Percentiles rank a stretch among this genome's conserved stretches.
These are phyloP conservation scores for Raddia guianensis DNA, from an alignment of 176 grass and related monocot genomes.

Conservation along the genomic window DNA sequence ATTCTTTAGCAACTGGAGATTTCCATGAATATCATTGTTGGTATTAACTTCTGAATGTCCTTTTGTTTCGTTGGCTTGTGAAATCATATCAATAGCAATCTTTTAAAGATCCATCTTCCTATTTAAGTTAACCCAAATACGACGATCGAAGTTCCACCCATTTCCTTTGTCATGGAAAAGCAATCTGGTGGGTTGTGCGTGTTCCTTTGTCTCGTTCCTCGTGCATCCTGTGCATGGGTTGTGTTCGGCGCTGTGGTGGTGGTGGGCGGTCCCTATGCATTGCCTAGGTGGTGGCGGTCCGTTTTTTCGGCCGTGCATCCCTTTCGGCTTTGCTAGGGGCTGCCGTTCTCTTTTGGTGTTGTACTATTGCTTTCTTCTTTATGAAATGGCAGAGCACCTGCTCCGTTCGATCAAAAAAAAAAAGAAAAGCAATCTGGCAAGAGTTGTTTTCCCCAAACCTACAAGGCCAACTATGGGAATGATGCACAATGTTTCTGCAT, in stretches of 20 bases:
- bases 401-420: too few species aligned
- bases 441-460: slow-evolving; percentile 53
- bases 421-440: slow-evolving; percentile 50
- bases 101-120: slow-evolving; percentile 32
- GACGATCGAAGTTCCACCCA: slow-evolving; percentile 31
- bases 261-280: too few species aligned
- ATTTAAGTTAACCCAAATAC: slow-evolving; percentile 39
- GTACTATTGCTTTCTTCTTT: too few species aligned
- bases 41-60: background rate
- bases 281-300: too few species aligned
- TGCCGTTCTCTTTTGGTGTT: too few species aligned
- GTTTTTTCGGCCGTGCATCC: too few species aligned
- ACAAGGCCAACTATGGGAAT: slow-evolving; percentile 49
- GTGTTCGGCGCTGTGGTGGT: too few species aligned
- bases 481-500: slow-evolving; percentile 22
- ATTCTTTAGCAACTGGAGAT: slow-evolving; percentile 38
- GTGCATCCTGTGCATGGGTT: too few species aligned
- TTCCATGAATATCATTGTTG: background rate
- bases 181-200: too few species aligned
- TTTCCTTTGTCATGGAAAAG: slow-evolving; percentile 41
- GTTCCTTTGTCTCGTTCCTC: too few species aligned
- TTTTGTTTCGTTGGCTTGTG: background rate
- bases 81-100: slow-evolving; percentile 34
- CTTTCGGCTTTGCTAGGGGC: too few species aligned
- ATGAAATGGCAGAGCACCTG: too few species aligned